Evolutionary conservation across 2,329 filamentous ascomycete species (phyloP).

Genomic region (Parastagonospora avenae): DNA sequence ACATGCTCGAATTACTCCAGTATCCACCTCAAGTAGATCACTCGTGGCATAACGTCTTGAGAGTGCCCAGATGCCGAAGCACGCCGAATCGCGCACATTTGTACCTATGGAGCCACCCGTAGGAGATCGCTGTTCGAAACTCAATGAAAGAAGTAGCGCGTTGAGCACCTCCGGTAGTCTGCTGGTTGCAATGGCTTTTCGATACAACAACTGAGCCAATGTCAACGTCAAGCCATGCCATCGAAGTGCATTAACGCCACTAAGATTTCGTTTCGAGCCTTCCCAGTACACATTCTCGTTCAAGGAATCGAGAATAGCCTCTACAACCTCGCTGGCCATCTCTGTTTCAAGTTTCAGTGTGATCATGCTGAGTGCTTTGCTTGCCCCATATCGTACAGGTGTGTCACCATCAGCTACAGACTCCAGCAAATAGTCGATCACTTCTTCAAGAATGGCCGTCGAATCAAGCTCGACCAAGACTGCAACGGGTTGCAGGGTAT

Average conservation of each 20-base stretch:
- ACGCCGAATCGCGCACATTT: conserved; percentile 92
- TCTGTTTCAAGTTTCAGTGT: conserved; percentile 77
- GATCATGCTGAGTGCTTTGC: conserved; percentile 88
- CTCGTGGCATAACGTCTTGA: conserved; percentile 82
- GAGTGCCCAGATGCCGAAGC: conserved; percentile 93
- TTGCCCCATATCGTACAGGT: conserved; percentile 85
- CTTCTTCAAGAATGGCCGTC: conserved; percentile 66
- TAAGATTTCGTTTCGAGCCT: conserved; percentile 64
- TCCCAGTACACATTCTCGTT: conserved; percentile 67
- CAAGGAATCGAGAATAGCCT: conserved; percentile 76
- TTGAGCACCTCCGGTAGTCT: conserved; percentile 76
- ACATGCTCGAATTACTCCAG: conserved; percentile 49
- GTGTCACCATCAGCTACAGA: conserved; percentile 85
- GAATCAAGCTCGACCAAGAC: conserved; percentile 43
- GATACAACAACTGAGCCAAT: conserved; percentile 83
- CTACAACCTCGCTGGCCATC: conserved; percentile 85
- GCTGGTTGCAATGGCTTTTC: conserved; percentile 74
- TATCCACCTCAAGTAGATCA: conserved; percentile 71
- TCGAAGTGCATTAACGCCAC: conserved; percentile 76
- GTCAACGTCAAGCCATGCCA: conserved; percentile 95
- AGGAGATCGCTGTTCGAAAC: conserved; percentile 85
- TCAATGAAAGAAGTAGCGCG: conserved; percentile 76
- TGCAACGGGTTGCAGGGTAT: conserved; percentile 59
- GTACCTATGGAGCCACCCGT: conserved; percentile 85
- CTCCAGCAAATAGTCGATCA: conserved; percentile 81